These are phyloP conservation scores for Ascochyta fabae DNA, from an alignment of 2,329 filamentous ascomycete species.

Conservation along the genomic window DNA sequence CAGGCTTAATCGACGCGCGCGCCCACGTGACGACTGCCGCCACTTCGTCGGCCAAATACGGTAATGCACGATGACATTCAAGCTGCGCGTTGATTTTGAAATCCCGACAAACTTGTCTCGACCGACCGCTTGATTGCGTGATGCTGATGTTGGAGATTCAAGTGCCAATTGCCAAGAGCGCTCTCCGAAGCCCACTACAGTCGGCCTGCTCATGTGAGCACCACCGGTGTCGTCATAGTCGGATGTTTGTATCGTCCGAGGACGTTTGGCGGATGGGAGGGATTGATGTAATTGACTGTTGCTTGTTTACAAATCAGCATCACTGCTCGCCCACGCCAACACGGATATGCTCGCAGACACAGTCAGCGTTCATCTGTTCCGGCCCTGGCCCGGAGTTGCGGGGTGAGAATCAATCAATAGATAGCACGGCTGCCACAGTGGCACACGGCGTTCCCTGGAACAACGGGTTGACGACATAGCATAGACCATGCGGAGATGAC, in stretches of 20 bases:
- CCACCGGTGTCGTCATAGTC: conserved; percentile 20
- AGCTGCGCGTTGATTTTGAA: conserved; percentile 4
- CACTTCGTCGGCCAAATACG: conserved; percentile 12
- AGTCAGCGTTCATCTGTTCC: conserved; percentile 14
- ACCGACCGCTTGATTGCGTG: conserved; percentile 14
- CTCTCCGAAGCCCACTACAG: neutral
- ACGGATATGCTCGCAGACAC: conserved; percentile 15
- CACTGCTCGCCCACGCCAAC: conserved; percentile 2
- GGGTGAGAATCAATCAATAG: conserved; percentile 22
- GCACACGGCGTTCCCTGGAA: conserved; percentile 22
- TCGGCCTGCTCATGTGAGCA: conserved; percentile 12
- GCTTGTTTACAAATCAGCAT: conserved; percentile 13
- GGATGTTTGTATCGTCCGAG: conserved; percentile 20
- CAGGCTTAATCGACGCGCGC: conserved; percentile 20
- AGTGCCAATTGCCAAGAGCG: conserved; percentile 1
- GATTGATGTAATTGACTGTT: neutral
- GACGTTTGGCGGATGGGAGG: neutral
- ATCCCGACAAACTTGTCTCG: neutral
- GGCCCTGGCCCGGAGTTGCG: conserved; percentile 11
- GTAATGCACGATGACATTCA: conserved; percentile 17
- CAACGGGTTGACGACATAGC: conserved; percentile 26
- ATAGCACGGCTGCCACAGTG: conserved; percentile 9
- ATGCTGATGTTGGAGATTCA: neutral
- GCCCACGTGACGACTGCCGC: conserved; percentile 25
- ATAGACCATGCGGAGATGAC: conserved; percentile 24